Conservation (phyloP, 495 filamentous ascomycete genomes). For the Viridothelium virens region DNA sequence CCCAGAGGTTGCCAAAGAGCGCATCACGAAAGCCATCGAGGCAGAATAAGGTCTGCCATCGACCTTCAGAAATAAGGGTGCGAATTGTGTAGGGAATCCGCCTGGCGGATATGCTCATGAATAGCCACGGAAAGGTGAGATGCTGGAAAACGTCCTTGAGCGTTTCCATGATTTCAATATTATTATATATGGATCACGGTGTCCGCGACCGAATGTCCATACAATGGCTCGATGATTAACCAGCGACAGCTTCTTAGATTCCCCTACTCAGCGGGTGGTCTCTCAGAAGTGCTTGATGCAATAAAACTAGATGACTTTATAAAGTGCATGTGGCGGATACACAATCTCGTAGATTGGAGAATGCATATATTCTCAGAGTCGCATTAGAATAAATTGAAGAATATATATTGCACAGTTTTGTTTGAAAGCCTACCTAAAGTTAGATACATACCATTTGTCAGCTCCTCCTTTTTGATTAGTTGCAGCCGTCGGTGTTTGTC, state of each 20-base stretch:
- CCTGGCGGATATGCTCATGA: background rate
- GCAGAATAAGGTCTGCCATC: slow-evolving; percentile 11
- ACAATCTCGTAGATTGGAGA: background rate
- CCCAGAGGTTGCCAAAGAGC: slow-evolving; percentile 27
- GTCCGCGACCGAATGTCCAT: too few species aligned
- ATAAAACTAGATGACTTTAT: background rate
- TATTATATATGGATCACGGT: background rate
- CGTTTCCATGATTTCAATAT: background rate
- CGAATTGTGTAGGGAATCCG: background rate
- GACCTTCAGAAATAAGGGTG: slow-evolving; percentile 1
- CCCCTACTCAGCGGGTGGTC: background rate
- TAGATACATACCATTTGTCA: background rate
- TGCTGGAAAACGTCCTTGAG: background rate
- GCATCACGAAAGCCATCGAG: slow-evolving; percentile 20
- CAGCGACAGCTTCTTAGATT: too few species aligned
- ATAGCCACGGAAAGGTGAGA: background rate
- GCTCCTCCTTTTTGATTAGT: background rate
- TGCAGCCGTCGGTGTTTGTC: background rate
- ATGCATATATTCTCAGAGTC: background rate
- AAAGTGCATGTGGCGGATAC: background rate
- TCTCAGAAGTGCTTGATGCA: background rate
- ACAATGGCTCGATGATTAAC: too few species aligned
- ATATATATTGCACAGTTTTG: background rate
- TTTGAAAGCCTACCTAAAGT: background rate
- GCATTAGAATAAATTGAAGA: background rate